Conservation (phyloP, 1,284 basidiomycete genomes). For the Neonothopanus nambi region DNA sequence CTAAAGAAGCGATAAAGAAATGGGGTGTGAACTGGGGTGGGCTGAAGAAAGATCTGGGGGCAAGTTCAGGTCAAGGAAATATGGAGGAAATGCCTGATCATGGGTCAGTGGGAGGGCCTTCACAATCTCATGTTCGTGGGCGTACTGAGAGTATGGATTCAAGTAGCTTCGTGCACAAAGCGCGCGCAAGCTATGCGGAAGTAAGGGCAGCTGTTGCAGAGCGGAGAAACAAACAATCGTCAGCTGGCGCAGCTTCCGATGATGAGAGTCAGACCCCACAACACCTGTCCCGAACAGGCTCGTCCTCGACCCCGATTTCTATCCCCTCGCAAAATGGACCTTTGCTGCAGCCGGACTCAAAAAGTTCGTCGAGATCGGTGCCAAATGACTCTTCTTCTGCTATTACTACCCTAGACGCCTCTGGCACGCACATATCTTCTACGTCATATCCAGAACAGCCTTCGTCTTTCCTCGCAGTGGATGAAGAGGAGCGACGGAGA, state of each 20-base stretch:
- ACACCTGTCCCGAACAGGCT: conserved; percentile 12
- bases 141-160: conserved; percentile 28
- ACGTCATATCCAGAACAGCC: neutral
- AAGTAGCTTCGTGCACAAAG: conserved; percentile 35
- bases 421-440: neutral
- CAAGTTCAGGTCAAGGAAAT: conserved; percentile 17
- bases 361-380: neutral
- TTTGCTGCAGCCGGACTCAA: neutral
- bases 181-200: conserved; percentile 65
- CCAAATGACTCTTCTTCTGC: neutral
- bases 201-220: conserved; percentile 69
- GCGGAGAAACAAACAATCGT: conserved; percentile 50
- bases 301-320: conserved; percentile 17
- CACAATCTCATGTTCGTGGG: conserved; percentile 34
- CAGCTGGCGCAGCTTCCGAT: conserved; percentile 21
- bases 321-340: conserved; percentile 3
- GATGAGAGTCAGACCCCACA: neutral
- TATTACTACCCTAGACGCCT: neutral
- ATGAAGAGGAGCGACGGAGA: neutral
- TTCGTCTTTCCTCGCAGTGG: neutral
- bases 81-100: conserved; percentile 47
- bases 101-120: conserved; percentile 35
- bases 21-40: conserved; percentile 83
- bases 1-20: conserved; percentile 84
- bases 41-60: conserved; percentile 50